phyloP scores from a whole-genome alignment of 805 yeast genomes.

The Lachancea meyersii region DNA sequence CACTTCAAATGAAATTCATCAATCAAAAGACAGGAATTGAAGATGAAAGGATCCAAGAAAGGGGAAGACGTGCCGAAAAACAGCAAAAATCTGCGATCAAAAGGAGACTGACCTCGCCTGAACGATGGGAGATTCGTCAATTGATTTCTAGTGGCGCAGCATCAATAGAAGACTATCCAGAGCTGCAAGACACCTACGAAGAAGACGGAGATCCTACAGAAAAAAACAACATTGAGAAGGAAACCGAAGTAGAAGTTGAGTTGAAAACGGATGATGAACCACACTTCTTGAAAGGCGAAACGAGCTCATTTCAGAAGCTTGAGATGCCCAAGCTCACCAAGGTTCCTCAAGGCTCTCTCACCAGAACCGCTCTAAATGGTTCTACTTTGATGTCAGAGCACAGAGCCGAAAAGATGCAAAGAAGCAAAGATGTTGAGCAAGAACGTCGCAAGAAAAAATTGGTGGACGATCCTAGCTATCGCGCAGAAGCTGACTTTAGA shows the following conservation, averaged over 20 bases:
- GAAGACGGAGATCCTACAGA: slow-evolving; percentile 20
- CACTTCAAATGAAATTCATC: slow-evolving; percentile 62
- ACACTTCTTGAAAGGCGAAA: slow-evolving; percentile 54
- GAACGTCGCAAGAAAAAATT: slow-evolving; percentile 28
- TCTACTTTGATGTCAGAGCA: slow-evolving; percentile 60
- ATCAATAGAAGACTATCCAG: slow-evolving; percentile 63
- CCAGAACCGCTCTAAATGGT: slow-evolving; percentile 70
- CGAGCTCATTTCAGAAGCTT: slow-evolving; percentile 28
- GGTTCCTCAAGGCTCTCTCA: slow-evolving; percentile 74
- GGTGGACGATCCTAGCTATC: slow-evolving; percentile 31
- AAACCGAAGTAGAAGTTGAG: slow-evolving; percentile 61
- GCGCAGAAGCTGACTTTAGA: slow-evolving; percentile 13
- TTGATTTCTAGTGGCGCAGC: slow-evolving; percentile 74
- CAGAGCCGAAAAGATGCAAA: slow-evolving; percentile 51
- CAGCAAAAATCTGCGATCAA: slow-evolving; percentile 17
- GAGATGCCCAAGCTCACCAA: slow-evolving; percentile 54
- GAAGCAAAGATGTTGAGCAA: slow-evolving; percentile 41
- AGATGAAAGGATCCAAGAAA: slow-evolving; percentile 9
- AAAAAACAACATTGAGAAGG: slow-evolving; percentile 18
- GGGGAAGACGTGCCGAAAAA: slow-evolving; percentile 15
- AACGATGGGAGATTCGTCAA: slow-evolving; percentile 85
- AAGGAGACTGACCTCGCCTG: slow-evolving; percentile 69
- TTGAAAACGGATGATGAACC: slow-evolving; percentile 60
- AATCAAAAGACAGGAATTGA: slow-evolving; percentile 63
- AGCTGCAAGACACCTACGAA: slow-evolving; percentile 38